These are phyloP conservation scores for Starmerella potacharoeniae DNA, from an alignment of 805 yeast genomes.

Conservation along the genomic window DNA sequence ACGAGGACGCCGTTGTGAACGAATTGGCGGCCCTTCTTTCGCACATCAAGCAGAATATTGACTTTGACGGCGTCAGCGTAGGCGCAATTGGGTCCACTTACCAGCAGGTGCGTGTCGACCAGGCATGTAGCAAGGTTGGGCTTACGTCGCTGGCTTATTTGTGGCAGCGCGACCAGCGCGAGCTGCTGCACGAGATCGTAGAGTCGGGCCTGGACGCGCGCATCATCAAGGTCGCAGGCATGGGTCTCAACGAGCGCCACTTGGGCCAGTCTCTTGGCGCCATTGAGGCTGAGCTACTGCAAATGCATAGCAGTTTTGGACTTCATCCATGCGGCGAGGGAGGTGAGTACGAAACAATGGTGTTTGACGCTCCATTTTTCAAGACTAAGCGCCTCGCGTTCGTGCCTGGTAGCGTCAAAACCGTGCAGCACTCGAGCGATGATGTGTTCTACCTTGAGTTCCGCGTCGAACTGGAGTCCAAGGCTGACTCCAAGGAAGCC, in stretches of 20 bases:
- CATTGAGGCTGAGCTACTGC: slow-evolving; percentile 43
- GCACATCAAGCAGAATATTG: slow-evolving; percentile 49
- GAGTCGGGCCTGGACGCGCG: slow-evolving; percentile 60
- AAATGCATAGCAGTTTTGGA: slow-evolving; percentile 53
- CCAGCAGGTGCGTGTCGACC: slow-evolving; percentile 87
- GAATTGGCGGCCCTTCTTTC: slow-evolving; percentile 51
- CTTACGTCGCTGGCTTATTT: slow-evolving; percentile 61
- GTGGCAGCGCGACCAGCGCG: slow-evolving; percentile 82
- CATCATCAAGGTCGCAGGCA: slow-evolving; percentile 84
- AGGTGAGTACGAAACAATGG: slow-evolving; percentile 93
- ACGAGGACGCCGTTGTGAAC: slow-evolving; percentile 76
- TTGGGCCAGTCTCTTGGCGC: slow-evolving; percentile 58
- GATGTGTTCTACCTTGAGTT: slow-evolving; percentile 61
- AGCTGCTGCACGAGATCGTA: slow-evolving; percentile 75
- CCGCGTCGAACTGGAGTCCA: slow-evolving; percentile 33
- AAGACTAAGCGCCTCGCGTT: slow-evolving; percentile 36
- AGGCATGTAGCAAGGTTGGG: slow-evolving; percentile 67
- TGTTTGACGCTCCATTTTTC: slow-evolving; percentile 82
- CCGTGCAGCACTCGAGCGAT: slow-evolving; percentile 40
- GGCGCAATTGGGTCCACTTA: slow-evolving; percentile 96
- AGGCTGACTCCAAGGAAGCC: slow-evolving; percentile 28
- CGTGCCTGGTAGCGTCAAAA: slow-evolving; percentile 26
- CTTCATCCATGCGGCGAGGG: slow-evolving; percentile 98
- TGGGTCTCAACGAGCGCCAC: slow-evolving; percentile 58
- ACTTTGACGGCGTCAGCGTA: slow-evolving; percentile 74